Base-by-base conservation (phyloP, 371 early-diverging fungal genomes). In the Actinomortierella wolfii region DNA sequence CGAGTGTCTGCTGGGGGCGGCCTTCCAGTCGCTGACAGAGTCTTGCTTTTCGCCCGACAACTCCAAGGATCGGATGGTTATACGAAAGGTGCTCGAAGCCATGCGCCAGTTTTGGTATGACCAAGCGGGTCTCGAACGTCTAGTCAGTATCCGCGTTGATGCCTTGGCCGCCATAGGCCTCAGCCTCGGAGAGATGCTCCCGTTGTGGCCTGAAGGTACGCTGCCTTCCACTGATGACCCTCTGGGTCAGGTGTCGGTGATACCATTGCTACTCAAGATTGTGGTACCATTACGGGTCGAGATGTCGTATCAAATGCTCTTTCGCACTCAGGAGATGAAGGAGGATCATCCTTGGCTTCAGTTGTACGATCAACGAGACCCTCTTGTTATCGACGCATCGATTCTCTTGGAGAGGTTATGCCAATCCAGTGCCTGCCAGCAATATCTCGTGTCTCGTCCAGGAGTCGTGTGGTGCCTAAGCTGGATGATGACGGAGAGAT, bases 401-500 rank as follows among this genome's bases (percentile, higher is more conserved):
- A 18, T 54, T 18, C 28, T 61, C 41, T 18, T 71, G 20, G 34
- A 54, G 0, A 49, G 50, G 20, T 40, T 71, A 1, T 54, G 58
- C 0, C 61, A 61, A 21, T 65, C 65, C 24, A 24, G 15, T 15
- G 61, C 54, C 25, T 65, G 71, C 29, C 71, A 71, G 13, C 56
- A 61, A 17, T 56, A 48, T 14, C 53, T 71, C 1, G 48, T 71
- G 1, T 29, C 65, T 1, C 60, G 46, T 17, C 66, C 71, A 2
- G 65, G 71, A 0, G 61, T 49, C n/a, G 53, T 65, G 15, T 71
- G 71, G 71, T 65, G 54, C 18, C 14, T 71, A 17, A 56, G 51
- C 14, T 58, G 71, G 21, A 57, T 65, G 46, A 65, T 65, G 65
- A 58, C 65, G 20, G 71, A 71, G 18, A 61, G 71, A 11, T 48